Evolutionary conservation across 257 asterid species (phyloP).

Genomic region (Nicotiana otophora): DNA sequence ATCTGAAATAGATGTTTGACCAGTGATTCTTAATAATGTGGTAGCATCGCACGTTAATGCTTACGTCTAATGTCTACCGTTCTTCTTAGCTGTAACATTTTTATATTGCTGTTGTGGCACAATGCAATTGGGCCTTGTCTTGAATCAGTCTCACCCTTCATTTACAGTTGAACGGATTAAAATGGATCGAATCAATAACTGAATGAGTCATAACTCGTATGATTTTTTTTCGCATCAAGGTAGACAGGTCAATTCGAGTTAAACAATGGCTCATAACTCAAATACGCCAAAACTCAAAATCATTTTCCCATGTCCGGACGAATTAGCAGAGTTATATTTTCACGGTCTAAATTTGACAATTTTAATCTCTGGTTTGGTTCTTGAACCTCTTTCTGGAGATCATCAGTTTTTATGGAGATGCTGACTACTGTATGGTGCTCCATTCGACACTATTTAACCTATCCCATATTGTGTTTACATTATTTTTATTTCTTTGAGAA

Average conservation of each 20-base stretch:
- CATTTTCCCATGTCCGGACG: too few species aligned
- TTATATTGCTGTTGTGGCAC: constrained; percentile 12
- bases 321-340: neutral
- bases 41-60: constrained; percentile 64
- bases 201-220: constrained; percentile 24
- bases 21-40: constrained; percentile 34
- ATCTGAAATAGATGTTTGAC: constrained; percentile 23
- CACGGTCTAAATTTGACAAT: too few species aligned
- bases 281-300: too few species aligned
- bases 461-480: constrained; percentile 13
- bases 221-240: neutral
- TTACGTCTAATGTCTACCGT: constrained; percentile 46
- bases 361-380: constrained; percentile 10
- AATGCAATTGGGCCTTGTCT: constrained; percentile 16
- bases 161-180: too few species aligned
- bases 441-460: constrained; percentile 24
- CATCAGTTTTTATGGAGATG: constrained; percentile 27
- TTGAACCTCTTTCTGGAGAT: constrained; percentile 18
- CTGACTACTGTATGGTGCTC: constrained; percentile 25
- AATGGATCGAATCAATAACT: constrained; percentile 18
- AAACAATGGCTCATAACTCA: too few species aligned
- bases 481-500: neutral
- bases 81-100: constrained; percentile 9
- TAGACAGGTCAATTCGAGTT: neutral
- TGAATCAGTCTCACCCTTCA: neutral